Evolutionary conservation across 192 early-diverging fungal species (phyloP).

Genomic region (Lobosporangium transversale): DNA sequence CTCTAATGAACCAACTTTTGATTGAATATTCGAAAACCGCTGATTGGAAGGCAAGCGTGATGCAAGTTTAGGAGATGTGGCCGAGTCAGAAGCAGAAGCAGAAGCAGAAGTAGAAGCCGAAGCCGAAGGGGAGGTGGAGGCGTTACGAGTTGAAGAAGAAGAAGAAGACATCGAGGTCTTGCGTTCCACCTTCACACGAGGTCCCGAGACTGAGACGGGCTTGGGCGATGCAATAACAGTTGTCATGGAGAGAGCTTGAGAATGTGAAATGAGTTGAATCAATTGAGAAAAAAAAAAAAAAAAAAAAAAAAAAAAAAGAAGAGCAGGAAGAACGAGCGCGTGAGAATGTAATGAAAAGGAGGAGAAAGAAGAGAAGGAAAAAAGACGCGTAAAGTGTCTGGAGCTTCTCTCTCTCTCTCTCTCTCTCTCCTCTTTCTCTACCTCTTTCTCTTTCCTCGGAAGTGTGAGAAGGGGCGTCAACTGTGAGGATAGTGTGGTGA

Average conservation of each 20-base stretch:
- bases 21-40: conserved; percentile 41
- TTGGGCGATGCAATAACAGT: conserved; percentile 24
- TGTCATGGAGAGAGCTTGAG: conserved; percentile 11
- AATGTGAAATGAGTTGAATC: background rate
- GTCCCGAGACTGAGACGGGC: conserved; percentile 2
- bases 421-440: background rate
- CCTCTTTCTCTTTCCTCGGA: background rate
- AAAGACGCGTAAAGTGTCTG: background rate
- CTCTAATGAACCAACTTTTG: conserved; percentile 57
- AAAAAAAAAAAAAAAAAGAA: background rate
- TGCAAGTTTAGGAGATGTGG: background rate
- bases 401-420: background rate
- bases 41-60: conserved; percentile 9
- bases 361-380: background rate
- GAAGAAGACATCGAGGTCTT: background rate
- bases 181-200: conserved; percentile 29
- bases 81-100: background rate
- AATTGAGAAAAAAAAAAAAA: conserved; percentile 3
- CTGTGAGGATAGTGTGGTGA: background rate
- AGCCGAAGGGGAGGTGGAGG: background rate
- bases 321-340: background rate
- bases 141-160: background rate
- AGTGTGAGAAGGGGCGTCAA: background rate
- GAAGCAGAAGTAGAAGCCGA: background rate
- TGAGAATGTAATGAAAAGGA: background rate